These are phyloP conservation scores for Phaeosphaeriaceae sp. DNA, from an alignment of 2,329 filamentous ascomycete genomes.

Conservation along the genomic window DNA sequence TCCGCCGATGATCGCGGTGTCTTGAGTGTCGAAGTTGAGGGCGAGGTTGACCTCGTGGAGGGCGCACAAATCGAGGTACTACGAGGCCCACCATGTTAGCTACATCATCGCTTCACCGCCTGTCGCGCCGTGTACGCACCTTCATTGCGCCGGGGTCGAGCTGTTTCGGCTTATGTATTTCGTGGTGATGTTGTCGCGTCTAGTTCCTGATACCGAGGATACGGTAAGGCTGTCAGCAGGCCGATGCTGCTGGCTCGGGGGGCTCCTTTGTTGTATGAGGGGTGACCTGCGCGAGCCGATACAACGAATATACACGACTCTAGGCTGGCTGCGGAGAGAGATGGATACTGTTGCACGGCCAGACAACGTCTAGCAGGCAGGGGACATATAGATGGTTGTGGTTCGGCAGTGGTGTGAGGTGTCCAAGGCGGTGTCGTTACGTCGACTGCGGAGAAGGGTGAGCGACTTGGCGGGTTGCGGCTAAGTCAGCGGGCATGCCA, in stretches of 20 bases:
- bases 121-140: constrained; percentile 36
- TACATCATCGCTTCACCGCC: constrained; percentile 31
- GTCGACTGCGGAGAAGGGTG: constrained; percentile 37
- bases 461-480: constrained; percentile 23
- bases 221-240: constrained; percentile 21
- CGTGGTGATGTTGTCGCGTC: constrained; percentile 14
- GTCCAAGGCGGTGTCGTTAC: constrained; percentile 23
- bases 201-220: constrained; percentile 3
- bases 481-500: constrained; percentile 35
- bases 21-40: constrained; percentile 93
- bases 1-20: constrained; percentile 89
- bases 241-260: constrained; percentile 29
- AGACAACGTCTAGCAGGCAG: constrained; percentile 51
- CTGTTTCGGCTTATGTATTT: constrained; percentile 3
- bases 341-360: constrained; percentile 47
- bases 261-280: constrained; percentile 40
- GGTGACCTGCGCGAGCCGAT: constrained; percentile 45
- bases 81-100: constrained; percentile 31
- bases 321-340: constrained; percentile 53
- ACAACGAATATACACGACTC: constrained; percentile 49
- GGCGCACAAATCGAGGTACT: constrained; percentile 92
- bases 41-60: constrained; percentile 92
- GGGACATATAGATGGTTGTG: constrained; percentile 33
- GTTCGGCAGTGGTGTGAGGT: constrained; percentile 31
- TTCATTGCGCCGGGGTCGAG: constrained; percentile 43